These are phyloP conservation scores for Paramyrothecium sp. DNA, from an alignment of 2,329 filamentous ascomycete genomes.

Conservation along the genomic window DNA sequence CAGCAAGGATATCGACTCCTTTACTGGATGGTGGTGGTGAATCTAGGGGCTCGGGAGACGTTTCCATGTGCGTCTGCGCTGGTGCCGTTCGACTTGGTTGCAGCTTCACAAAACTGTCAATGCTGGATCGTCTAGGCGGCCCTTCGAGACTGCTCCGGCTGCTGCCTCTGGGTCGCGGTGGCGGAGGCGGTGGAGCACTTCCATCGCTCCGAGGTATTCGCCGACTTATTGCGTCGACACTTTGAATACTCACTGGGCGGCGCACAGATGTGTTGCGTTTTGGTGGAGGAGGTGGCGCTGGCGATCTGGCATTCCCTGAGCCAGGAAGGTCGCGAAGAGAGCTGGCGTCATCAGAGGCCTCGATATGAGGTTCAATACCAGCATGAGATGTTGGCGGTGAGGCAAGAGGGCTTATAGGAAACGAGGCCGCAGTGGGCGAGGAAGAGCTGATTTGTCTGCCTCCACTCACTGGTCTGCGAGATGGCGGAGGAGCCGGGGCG, in stretches of 20 bases:
- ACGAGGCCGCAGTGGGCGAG: not conserved
- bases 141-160: slow-evolving; percentile 43
- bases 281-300: slow-evolving; percentile 42
- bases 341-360: not conserved
- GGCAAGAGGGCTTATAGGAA: not conserved
- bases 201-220: slow-evolving; percentile 22
- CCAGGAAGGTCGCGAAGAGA: not conserved
- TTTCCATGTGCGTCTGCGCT: too few relatives aligned
- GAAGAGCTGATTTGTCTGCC: slow-evolving; percentile 26
- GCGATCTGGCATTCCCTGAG: slow-evolving; percentile 14
- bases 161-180: slow-evolving; percentile 47
- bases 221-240: slow-evolving; percentile 34
- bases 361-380: not conserved
- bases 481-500: slow-evolving; percentile 54
- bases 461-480: slow-evolving; percentile 44
- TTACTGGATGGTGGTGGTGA: slow-evolving; percentile 18
- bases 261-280: slow-evolving; percentile 41
- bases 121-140: slow-evolving; percentile 27
- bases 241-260: slow-evolving; percentile 41
- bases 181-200: slow-evolving; percentile 42
- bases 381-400: not conserved
- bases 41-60: not conserved
- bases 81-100: slow-evolving; percentile 11
- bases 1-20: slow-evolving; percentile 65
- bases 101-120: slow-evolving; percentile 22